Percentiles rank a stretch among this genome's conserved stretches.
phyloP scores from a whole-genome alignment of 78 protist species.

The Pigoraptor vietnamica region DNA sequence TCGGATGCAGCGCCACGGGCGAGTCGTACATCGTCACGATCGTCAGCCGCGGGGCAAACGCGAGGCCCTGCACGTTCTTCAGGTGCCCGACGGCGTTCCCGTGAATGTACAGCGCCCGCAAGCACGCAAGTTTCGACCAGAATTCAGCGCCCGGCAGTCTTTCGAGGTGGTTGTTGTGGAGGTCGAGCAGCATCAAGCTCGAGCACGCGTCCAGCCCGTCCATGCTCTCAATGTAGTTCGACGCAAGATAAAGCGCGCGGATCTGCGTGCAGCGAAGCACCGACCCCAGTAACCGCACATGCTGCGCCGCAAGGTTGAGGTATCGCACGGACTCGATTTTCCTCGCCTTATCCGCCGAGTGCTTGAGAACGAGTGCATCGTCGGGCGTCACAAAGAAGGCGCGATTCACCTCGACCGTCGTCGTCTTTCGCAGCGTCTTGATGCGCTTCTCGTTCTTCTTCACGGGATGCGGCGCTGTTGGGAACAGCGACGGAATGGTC shows the following conservation, averaged over 20 bases:
- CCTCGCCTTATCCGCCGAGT: background rate
- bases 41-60: background rate
- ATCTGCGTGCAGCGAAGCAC: background rate
- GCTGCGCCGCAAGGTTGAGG: background rate
- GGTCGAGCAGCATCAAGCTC: background rate
- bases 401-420: background rate
- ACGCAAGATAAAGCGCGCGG: background rate
- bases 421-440: background rate
- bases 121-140: background rate
- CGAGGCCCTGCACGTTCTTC: background rate
- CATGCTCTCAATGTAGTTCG: background rate
- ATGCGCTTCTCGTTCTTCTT: background rate
- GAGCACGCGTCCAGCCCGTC: background rate
- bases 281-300: background rate
- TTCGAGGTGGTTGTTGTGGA: background rate
- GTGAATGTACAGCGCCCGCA: background rate
- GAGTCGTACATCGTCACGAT: background rate
- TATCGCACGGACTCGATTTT: background rate
- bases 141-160: background rate
- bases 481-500: background rate
- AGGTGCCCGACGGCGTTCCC: background rate
- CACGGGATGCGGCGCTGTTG: background rate
- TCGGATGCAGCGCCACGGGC: background rate
- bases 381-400: background rate
- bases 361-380: background rate